Conservation (phyloP, 768 basidiomycete genomes). For the Russula vinacea region DNA sequence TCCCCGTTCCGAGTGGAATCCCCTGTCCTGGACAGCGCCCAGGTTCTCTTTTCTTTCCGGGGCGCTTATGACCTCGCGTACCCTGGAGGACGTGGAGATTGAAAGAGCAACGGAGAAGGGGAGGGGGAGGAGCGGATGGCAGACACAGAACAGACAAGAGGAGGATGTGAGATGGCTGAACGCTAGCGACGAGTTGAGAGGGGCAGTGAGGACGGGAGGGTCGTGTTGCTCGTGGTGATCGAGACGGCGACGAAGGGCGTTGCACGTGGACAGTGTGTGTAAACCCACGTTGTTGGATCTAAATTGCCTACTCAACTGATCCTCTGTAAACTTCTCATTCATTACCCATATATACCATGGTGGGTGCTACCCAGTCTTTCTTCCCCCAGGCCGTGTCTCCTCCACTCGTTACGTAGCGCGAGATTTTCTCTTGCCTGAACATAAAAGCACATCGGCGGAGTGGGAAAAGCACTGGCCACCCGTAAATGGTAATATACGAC, state of each 20-base stretch:
- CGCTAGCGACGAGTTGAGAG: slow-evolving; percentile 38
- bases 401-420: slow-evolving; percentile 26
- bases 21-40: slow-evolving; percentile 24
- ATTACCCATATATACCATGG: slow-evolving; percentile 25
- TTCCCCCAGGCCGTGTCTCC: slow-evolving; percentile 28
- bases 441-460: slow-evolving; percentile 8
- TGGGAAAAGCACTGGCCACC: slow-evolving; percentile 19
- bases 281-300: slow-evolving; percentile 13
- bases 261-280: slow-evolving; percentile 25
- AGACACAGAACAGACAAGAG: slow-evolving; percentile 57
- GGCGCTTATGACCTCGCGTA: background rate
- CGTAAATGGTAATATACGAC: slow-evolving; percentile 22
- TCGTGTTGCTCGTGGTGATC: slow-evolving; percentile 23
- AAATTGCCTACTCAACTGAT: slow-evolving; percentile 12
- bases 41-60: slow-evolving; percentile 14
- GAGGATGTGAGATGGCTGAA: slow-evolving; percentile 46
- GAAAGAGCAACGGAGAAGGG: slow-evolving; percentile 23
- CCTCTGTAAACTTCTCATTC: slow-evolving; percentile 14
- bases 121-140: slow-evolving; percentile 37
- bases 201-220: slow-evolving; percentile 28
- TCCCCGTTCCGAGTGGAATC: slow-evolving; percentile 24
- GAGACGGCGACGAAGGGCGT: slow-evolving; percentile 7
- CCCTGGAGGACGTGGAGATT: slow-evolving; percentile 62
- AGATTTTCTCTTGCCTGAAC: slow-evolving; percentile 22
- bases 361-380: slow-evolving; percentile 21